Evolutionary conservation across 257 asterid species (phyloP).

Genomic region (Voacanga thouarsii): DNA sequence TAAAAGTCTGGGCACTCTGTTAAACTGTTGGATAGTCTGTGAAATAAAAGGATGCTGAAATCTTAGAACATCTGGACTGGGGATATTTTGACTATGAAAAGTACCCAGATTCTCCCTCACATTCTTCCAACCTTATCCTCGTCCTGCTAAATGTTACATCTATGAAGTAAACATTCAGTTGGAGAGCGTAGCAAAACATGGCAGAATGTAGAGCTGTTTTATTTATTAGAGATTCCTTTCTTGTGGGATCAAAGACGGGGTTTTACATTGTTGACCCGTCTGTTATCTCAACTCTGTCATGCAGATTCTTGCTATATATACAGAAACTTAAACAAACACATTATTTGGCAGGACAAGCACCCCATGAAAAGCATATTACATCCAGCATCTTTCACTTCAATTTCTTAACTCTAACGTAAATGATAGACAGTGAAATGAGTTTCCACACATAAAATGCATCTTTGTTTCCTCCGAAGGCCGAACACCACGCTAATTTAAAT

Average conservation of each 20-base stretch:
- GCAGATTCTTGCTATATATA: neutral
- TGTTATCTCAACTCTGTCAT: neutral
- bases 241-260: neutral
- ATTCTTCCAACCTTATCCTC: neutral
- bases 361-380: no score
- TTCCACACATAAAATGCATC: no score
- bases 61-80: neutral
- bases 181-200: neutral
- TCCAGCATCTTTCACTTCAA: no score
- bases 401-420: no score
- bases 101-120: neutral
- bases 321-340: no score
- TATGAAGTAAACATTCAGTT: neutral
- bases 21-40: neutral
- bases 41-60: neutral
- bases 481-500: no score
- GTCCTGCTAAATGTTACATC: neutral
- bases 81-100: neutral
- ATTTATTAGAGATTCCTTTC: neutral
- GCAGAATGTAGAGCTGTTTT: neutral
- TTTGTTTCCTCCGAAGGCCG: no score
- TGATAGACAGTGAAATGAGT: no score
- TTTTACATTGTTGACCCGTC: neutral
- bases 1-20: neutral
- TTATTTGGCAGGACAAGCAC: constrained; percentile 69